Conservation (phyloP, 345 rosid species). For the Gynandropsis gynandra region DNA sequence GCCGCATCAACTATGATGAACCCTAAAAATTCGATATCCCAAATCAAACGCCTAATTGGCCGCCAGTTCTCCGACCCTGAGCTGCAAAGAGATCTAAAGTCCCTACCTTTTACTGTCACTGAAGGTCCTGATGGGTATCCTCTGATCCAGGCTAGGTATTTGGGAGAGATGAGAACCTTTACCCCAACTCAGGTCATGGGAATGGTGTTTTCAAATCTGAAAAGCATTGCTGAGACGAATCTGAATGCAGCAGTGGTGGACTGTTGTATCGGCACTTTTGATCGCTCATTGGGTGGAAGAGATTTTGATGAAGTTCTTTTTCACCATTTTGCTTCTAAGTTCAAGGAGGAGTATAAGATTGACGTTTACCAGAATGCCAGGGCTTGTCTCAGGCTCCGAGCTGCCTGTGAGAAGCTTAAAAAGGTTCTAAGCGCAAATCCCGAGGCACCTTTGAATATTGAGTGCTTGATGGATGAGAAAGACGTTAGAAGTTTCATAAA, state of each 20-base stretch:
- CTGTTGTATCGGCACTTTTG: constrained; percentile 88
- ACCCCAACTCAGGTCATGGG: constrained; percentile 94
- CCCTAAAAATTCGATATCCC: constrained; percentile 88
- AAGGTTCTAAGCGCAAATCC: constrained; percentile 96
- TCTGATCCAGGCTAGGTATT: constrained; percentile 67
- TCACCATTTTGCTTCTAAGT: constrained; percentile 62
- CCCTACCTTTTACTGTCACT: constrained; percentile 58
- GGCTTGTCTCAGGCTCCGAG: constrained; percentile 80
- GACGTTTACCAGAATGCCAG: constrained; percentile 82
- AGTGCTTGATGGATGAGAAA: constrained; percentile 95
- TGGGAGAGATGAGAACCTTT: constrained; percentile 72
- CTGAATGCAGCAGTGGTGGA: constrained; percentile 81
- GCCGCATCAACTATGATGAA: constrained; percentile 95
- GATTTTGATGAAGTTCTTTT: constrained; percentile 90
- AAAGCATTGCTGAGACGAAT: constrained; percentile 81
- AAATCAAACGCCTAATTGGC: constrained; percentile 79
- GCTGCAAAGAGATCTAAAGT: constrained; percentile 74
- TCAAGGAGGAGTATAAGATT: constrained; percentile 84
- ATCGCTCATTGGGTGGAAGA: constrained; percentile 81
- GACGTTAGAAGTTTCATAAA: constrained; percentile 82
- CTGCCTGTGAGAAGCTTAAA: constrained; percentile 86
- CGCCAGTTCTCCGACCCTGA: constrained; percentile 81
- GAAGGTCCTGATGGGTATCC: constrained; percentile 93
- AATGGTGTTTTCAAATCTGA: constrained; percentile 78
- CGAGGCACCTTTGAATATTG: constrained; percentile 75